Base-by-base conservation (phyloP, 2,329 filamentous ascomycete genomes). In the Huntiella bhutanensis region DNA sequence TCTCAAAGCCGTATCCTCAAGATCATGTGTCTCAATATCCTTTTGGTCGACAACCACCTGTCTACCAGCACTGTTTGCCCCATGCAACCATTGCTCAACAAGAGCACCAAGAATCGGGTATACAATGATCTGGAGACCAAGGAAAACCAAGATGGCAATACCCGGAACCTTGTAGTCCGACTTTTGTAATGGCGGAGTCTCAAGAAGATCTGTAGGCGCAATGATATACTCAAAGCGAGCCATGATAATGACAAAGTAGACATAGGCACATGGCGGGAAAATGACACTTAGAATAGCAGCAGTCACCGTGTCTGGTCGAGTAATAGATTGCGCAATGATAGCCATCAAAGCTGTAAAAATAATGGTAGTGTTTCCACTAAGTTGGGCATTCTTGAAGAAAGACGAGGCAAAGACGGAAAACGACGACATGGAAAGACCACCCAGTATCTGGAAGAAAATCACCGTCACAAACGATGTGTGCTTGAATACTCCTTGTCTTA, bases 201-300 rank as follows among this genome's bases (percentile, higher is more conserved):
- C 59, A 4, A 71, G 55, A 3, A 94, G 63, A 51, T 82, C 73
- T 0, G 79, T 71, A 0, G 73, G 64, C 36, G 66, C 55, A 13
- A 73, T 65, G 47, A 77, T 57, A 51, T 69, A 67, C 60, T 95
- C 82, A 58, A 75, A 94, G 37, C 82, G 76, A 10, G 86, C 82
- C 60, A 87, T 71, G 51, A 79, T 72, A 13, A 82, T 75, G 46
- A 77, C 69, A 57, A 88, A 91, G 58, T 79, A 86, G 11, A 88
- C 80, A 56, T 85, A 94, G 54, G 85, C 87, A 67, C 87, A 92
- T 0, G 87, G 82, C 0, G 84, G 74, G 57, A 95, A 95, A 0
- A 95, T 60, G 11, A 92, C 57, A 50, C 80, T 80, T 10, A 93
- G 66, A 3, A 83, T 64, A 4, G 72, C 69, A 3, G 88, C 81